Conservation (phyloP, 1,284 basidiomycete genomes). For the Irpex rosettiformis region DNA sequence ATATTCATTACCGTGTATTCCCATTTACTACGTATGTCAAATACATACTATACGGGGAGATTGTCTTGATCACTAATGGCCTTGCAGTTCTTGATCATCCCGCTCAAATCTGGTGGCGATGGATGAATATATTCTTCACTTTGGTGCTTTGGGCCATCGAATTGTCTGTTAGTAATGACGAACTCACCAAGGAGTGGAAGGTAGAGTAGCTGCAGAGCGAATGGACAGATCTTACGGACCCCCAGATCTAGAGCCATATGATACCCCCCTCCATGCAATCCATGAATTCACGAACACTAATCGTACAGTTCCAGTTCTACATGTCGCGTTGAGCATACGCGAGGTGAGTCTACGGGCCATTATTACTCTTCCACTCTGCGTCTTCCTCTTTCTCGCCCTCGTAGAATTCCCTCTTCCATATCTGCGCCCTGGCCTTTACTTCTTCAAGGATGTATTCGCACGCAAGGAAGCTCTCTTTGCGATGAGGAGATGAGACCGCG, state of each 20-base stretch:
- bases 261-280: slow-evolving; percentile 3
- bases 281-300: background rate
- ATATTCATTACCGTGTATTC: slow-evolving; percentile 86
- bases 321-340: background rate
- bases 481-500: slow-evolving; percentile 82
- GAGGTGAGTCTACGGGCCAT: background rate
- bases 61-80: slow-evolving; percentile 3
- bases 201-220: slow-evolving; percentile 45
- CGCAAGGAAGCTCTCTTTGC: slow-evolving; percentile 76
- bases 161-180: slow-evolving; percentile 73
- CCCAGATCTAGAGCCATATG: background rate
- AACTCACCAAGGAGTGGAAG: slow-evolving; percentile 74
- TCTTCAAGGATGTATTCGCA: slow-evolving; percentile 83
- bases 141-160: slow-evolving; percentile 79
- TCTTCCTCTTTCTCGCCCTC: slow-evolving; percentile 56
- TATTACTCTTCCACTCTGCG: slow-evolving; percentile 63
- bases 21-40: slow-evolving; percentile 65
- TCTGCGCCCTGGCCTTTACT: slow-evolving; percentile 78
- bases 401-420: slow-evolving; percentile 91
- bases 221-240: background rate
- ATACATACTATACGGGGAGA: background rate
- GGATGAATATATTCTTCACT: slow-evolving; percentile 85
- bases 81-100: slow-evolving; percentile 70
- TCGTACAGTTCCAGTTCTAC: background rate
- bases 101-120: slow-evolving; percentile 87